Evolutionary conservation across 73 alveolate genomes (phyloP).

Genomic region (Stentor coeruleus): DNA sequence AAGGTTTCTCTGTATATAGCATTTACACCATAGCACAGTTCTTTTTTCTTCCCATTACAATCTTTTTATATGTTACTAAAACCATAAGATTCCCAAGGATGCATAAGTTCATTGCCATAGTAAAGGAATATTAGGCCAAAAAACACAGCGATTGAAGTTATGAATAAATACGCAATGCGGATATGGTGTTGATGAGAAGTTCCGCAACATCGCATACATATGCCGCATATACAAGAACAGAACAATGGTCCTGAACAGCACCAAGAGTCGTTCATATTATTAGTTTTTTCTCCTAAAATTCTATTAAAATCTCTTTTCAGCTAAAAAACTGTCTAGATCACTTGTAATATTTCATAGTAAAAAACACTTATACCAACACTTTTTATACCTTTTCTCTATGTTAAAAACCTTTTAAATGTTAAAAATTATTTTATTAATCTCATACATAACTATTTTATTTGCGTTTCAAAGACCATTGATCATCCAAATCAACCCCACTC

Average conservation of each 20-base stretch:
- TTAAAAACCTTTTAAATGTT: too few relatives aligned
- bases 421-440: too few relatives aligned
- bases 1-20: constrained; percentile 20
- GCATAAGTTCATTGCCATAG: constrained; percentile 1
- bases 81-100: not conserved
- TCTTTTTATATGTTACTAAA: not conserved
- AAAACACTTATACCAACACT: too few relatives aligned
- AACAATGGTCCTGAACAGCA: constrained; percentile 8
- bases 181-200: constrained; percentile 23
- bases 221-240: constrained; percentile 15
- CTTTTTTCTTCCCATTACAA: constrained; percentile 1
- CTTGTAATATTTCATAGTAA: too few relatives aligned
- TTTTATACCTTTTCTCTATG: too few relatives aligned
- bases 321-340: too few relatives aligned
- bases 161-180: not conserved
- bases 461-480: too few relatives aligned
- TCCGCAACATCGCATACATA: constrained; percentile 10
- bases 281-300: too few relatives aligned
- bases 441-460: too few relatives aligned
- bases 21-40: not conserved
- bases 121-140: constrained; percentile 9
- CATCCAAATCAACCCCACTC: too few relatives aligned
- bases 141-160: not conserved
- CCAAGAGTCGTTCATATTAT: not conserved
- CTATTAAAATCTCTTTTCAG: too few relatives aligned